Conservation (phyloP, 306 rosid species). For the Cercis canadensis region DNA sequence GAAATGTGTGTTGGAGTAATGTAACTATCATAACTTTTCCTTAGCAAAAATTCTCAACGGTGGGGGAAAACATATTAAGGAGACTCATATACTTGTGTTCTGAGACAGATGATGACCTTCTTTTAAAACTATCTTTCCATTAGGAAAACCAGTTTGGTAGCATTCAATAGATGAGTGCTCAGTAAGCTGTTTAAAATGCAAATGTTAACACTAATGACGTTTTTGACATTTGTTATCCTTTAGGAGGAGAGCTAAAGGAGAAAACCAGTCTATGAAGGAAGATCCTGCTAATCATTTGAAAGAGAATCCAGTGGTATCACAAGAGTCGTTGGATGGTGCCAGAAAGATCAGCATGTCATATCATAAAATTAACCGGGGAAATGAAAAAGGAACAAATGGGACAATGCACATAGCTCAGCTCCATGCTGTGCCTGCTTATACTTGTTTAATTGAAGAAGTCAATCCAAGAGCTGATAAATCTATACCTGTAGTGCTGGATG, state of each 20-base stretch:
- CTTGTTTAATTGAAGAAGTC: conserved; percentile 67
- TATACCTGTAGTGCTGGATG: conserved; percentile 39
- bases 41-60: not conserved
- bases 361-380: conserved; percentile 68
- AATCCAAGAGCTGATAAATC: conserved; percentile 48
- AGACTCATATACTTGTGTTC: conserved; percentile 19
- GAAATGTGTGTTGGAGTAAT: not conserved
- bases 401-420: conserved; percentile 64
- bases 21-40: not conserved
- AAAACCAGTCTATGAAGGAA: conserved; percentile 37
- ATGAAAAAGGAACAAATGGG: conserved; percentile 51
- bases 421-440: conserved; percentile 70
- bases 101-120: not conserved
- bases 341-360: conserved; percentile 72
- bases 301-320: conserved; percentile 41
- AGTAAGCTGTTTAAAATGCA: conserved; percentile 13
- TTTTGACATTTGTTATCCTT: conserved; percentile 32
- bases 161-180: not conserved
- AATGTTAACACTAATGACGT: conserved; percentile 9
- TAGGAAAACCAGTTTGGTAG: conserved; percentile 9
- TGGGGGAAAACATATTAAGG: conserved; percentile 5
- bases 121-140: not conserved
- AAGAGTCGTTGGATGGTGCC: conserved; percentile 46
- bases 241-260: conserved; percentile 59
- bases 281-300: conserved; percentile 41